These are phyloP conservation scores for Cyclocybe aegerita DNA, from an alignment of 768 basidiomycete species.

Conservation along the genomic window DNA sequence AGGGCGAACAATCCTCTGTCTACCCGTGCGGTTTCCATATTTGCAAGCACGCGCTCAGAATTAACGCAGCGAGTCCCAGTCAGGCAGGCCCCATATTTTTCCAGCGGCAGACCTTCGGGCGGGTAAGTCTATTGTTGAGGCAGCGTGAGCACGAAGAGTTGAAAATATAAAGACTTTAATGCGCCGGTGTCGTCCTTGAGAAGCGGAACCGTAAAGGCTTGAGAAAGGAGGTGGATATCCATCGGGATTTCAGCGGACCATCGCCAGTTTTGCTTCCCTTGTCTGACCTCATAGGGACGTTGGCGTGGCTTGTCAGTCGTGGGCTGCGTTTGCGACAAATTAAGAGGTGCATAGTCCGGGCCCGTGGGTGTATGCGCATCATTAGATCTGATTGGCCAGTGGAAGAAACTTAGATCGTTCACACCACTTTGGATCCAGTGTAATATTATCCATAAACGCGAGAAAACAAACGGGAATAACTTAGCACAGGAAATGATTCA, in stretches of 20 bases:
- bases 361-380: too few species aligned
- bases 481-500: slow-evolving; percentile 29
- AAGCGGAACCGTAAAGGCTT: slow-evolving; percentile 5
- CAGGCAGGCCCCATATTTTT: neutral
- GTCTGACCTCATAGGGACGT: neutral
- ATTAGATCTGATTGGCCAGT: neutral
- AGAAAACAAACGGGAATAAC: slow-evolving; percentile 5
- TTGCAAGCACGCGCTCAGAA: slow-evolving; percentile 1
- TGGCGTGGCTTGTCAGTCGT: neutral
- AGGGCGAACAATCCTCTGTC: too few species aligned
- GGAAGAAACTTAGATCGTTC: neutral
- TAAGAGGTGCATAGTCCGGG: neutral
- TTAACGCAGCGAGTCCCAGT: neutral
- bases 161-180: slow-evolving; percentile 1
- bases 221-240: slow-evolving; percentile 12
- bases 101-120: slow-evolving; percentile 14
- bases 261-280: slow-evolving; percentile 1
- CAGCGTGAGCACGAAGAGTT: slow-evolving; percentile 3
- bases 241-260: slow-evolving; percentile 17
- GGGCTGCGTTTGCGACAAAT: slow-evolving; percentile 4
- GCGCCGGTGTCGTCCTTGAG: slow-evolving; percentile 7
- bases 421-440: neutral
- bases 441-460: neutral
- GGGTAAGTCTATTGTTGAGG: slow-evolving; percentile 6
- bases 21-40: neutral